A percentile compares a stretch with the other conserved stretches of the same genome.
Evolutionary conservation across 2,329 filamentous ascomycete species (phyloP).

Genomic region (Sphaerulina populicola): DNA sequence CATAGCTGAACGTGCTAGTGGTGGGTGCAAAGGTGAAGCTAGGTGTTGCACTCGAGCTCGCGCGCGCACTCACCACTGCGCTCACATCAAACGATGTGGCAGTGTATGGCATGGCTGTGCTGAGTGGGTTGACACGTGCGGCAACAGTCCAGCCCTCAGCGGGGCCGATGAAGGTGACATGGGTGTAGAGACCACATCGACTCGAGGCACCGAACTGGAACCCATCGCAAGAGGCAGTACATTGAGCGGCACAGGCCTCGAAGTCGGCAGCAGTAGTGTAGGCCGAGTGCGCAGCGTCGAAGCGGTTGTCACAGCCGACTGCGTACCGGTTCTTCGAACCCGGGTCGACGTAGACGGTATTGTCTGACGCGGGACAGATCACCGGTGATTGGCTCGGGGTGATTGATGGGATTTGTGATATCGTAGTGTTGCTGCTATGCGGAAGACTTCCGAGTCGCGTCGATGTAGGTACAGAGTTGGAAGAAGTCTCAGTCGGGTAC

Average conservation of each 20-base stretch:
- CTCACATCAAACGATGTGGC: neutral
- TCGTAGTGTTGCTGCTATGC: neutral
- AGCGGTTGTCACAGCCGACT: constrained; percentile 18
- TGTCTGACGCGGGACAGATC: constrained; percentile 16
- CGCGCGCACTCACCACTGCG: neutral
- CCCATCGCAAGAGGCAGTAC: constrained; percentile 20
- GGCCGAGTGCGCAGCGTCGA: constrained; percentile 16
- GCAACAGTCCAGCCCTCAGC: constrained; percentile 20
- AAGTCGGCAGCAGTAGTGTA: constrained; percentile 18
- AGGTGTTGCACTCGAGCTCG: neutral
- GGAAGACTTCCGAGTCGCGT: neutral
- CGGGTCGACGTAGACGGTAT: constrained; percentile 14
- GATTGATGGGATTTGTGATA: neutral
- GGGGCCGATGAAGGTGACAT: constrained; percentile 15
- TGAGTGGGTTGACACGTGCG: constrained; percentile 12
- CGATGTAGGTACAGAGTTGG: neutral
- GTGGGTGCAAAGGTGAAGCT: neutral
- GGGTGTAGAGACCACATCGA: constrained; percentile 20
- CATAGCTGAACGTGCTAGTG: constrained; percentile 1
- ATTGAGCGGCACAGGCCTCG: constrained; percentile 15
- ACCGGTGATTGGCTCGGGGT: constrained; percentile 9
- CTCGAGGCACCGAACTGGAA: constrained; percentile 18
- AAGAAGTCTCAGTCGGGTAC: constrained; percentile 4
- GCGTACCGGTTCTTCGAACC: constrained; percentile 13
- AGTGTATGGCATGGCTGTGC: constrained; percentile 2